Conservation (phyloP, 352 stramenopile species). For the Pythium insidiosum region DNA sequence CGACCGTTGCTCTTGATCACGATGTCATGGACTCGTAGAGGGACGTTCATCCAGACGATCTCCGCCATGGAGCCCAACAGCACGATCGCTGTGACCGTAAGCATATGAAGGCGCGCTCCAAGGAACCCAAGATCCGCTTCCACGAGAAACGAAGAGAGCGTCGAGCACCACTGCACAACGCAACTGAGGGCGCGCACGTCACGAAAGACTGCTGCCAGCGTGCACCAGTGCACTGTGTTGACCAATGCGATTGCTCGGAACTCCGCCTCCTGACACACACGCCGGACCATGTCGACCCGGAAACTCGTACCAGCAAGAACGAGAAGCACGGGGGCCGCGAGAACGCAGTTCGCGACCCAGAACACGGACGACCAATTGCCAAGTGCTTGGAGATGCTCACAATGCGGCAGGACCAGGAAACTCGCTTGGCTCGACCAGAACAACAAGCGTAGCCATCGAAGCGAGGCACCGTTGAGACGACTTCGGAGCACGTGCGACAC, state of each 20-base stretch:
- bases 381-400: too few relatives aligned
- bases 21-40: too few relatives aligned
- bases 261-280: not conserved
- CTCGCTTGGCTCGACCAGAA: conserved; percentile 14
- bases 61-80: not conserved
- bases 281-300: too few relatives aligned
- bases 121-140: conserved; percentile 14
- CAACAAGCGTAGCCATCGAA: conserved; percentile 6
- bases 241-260: conserved; percentile 9
- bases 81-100: not conserved
- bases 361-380: too few relatives aligned
- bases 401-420: too few relatives aligned
- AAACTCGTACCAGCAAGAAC: too few relatives aligned
- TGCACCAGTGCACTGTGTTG: conserved; percentile 20
- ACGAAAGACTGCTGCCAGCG: conserved; percentile 5
- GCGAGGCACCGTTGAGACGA: too few relatives aligned
- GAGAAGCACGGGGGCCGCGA: too few relatives aligned
- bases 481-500: too few relatives aligned
- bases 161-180: conserved; percentile 16
- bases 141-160: conserved; percentile 12
- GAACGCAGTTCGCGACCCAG: too few relatives aligned
- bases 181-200: conserved; percentile 14
- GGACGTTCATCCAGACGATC: conserved; percentile 2
- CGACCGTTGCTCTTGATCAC: conserved; percentile 10
- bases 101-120: conserved; percentile 3